Conservation (phyloP, 2,329 filamentous ascomycete species). For the Zelopaecilomyces penicillatus region DNA sequence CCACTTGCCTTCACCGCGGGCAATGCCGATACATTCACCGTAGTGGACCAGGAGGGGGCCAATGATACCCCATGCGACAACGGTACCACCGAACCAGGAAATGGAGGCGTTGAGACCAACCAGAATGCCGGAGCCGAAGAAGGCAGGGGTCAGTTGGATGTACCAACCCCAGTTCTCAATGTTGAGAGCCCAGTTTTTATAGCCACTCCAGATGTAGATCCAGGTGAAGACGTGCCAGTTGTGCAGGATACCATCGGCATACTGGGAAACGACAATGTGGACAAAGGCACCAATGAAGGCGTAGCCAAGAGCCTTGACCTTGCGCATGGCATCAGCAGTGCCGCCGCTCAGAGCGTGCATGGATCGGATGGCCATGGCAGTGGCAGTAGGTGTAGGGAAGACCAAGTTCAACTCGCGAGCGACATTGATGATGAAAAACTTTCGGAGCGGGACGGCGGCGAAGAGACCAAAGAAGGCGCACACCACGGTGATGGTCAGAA, state of each 20-base stretch:
- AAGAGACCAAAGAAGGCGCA: conserved; percentile 58
- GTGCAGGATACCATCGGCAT: conserved; percentile 51
- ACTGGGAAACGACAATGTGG: conserved; percentile 49
- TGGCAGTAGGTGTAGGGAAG: conserved; percentile 52
- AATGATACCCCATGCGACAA: conserved; percentile 48
- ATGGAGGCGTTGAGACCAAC: conserved; percentile 46
- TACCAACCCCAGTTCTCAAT: conserved; percentile 56
- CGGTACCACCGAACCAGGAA: conserved; percentile 48
- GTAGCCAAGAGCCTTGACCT: conserved; percentile 45
- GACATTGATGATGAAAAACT: conserved; percentile 61
- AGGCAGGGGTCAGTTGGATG: conserved; percentile 51
- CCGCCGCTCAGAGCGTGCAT: conserved; percentile 51
- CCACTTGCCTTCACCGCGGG: conserved; percentile 21
- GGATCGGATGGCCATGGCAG: conserved; percentile 52
- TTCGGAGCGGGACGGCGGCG: conserved; percentile 54
- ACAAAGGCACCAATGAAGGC: conserved; percentile 42
- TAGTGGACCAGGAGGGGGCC: conserved; percentile 38
- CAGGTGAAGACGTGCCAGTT: conserved; percentile 47
- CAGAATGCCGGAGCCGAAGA: conserved; percentile 48
- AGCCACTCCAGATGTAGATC: conserved; percentile 47
- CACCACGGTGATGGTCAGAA: conserved; percentile 52
- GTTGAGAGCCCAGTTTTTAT: conserved; percentile 40
- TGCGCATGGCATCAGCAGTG: conserved; percentile 42
- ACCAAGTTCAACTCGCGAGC: conserved; percentile 51
- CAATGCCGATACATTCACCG: conserved; percentile 42